Evolutionary conservation across 768 basidiomycete species (phyloP), one percentile per base, ranked within the genome.

Genomic region (Serendipita sp.): DNA sequence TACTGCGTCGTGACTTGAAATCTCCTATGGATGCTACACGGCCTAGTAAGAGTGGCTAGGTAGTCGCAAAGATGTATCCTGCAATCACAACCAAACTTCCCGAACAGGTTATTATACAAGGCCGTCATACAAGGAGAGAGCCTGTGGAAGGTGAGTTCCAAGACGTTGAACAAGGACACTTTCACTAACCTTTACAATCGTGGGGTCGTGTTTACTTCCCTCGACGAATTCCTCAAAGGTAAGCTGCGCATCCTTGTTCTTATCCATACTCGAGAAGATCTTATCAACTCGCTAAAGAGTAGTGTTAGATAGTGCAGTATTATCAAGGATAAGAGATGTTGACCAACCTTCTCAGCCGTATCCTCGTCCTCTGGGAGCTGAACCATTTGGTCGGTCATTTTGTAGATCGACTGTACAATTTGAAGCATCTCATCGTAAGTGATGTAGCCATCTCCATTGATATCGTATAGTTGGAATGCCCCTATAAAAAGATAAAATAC

Each of bases 351-450:
- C 76, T 98, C 93, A 1, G 96, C 95, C n/a, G 96, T 99, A 77
- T 98, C 94, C 76, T 99, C 96, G 73, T 98, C 96, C 45, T 86
- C 79, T n/a, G 96, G 94, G 24, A 98, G 83, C 74, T 93, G 94
- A 68, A 98, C 95, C 94, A 98, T 97, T 75, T 94, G 86, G 18
- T 96, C 96, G 3, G 96, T 98, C 96, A 99, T 98, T 83, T 95
- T 97, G 81, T 98, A 99, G 77, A 99, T 99, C 51, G 92, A 88
- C 70, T 88, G 84, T 7, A 99, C 96, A 73, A 99, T 99, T 78
- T 91, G 86, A 37, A 98, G 85, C 96, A 99, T 99, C 78, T 99
- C 96, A 72, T 93, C 86, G 75, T 97, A 97, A 45, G 96, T 96
- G 77, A 99, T 98, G 70, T 83, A 88, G 7, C 96, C 96, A 72